Evolutionary conservation across 768 basidiomycete genomes (phyloP).

Genomic region (Tricholoma saponaceum): DNA sequence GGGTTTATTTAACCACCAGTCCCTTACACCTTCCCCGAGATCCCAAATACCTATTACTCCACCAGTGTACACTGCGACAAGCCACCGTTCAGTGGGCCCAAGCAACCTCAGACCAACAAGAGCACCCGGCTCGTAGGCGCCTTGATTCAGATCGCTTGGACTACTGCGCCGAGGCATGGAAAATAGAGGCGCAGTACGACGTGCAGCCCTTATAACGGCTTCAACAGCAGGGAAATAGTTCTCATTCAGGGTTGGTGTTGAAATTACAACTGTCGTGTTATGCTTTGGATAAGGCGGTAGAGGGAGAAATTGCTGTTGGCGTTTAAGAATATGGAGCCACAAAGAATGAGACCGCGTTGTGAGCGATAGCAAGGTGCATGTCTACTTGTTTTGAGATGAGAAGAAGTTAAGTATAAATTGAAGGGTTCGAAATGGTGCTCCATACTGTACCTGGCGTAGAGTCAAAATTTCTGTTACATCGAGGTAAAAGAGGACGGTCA

Average conservation of each 20-base stretch:
- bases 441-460: neutral
- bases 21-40: constrained; percentile 11
- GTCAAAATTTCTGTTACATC: constrained; percentile 3
- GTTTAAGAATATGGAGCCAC: neutral
- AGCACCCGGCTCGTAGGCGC: neutral
- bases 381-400: neutral
- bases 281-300: neutral
- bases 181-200: constrained; percentile 9
- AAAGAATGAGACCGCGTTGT: neutral
- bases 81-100: constrained; percentile 36
- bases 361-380: neutral
- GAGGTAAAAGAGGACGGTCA: constrained; percentile 4
- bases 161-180: neutral
- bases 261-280: neutral
- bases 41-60: constrained; percentile 43
- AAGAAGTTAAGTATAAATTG: neutral
- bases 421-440: neutral
- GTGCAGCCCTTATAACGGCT: constrained; percentile 1
- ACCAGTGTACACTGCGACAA: constrained; percentile 40
- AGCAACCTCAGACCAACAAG: constrained; percentile 27
- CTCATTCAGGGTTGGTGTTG: neutral
- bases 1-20: neutral
- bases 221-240: neutral
- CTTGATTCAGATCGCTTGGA: neutral
- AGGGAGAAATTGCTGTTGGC: neutral